phyloP scores from a whole-genome alignment of 768 basidiomycete species.

The Kwoniella dendrophila region DNA sequence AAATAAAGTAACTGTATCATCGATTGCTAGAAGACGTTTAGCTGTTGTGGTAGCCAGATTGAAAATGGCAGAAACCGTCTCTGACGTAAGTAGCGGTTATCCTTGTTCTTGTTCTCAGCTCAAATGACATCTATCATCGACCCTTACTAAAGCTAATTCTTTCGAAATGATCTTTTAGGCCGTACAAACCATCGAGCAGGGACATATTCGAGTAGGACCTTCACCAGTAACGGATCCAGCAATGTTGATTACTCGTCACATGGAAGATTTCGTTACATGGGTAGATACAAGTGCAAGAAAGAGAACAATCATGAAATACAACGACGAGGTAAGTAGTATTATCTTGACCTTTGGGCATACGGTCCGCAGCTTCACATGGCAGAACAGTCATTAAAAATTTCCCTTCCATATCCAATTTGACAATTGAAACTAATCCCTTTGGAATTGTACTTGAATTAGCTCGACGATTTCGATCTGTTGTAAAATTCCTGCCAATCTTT shows the following conservation, averaged over 20 bases:
- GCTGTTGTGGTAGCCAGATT: slow-evolving; percentile 88
- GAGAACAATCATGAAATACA: slow-evolving; percentile 92
- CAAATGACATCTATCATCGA: background rate
- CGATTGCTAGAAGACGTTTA: slow-evolving; percentile 86
- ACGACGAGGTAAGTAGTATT: slow-evolving; percentile 73
- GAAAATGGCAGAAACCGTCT: slow-evolving; percentile 95
- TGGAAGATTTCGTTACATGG: slow-evolving; percentile 99
- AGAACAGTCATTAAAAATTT: no score
- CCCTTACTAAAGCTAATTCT: background rate
- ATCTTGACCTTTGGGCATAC: no score
- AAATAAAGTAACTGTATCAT: slow-evolving; percentile 89
- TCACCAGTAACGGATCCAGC: slow-evolving; percentile 96
- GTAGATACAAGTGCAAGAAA: slow-evolving; percentile 96
- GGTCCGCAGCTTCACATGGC: no score
- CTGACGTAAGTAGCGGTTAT: slow-evolving; percentile 67
- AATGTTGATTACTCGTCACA: slow-evolving; percentile 91
- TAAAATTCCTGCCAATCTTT: slow-evolving; percentile 55
- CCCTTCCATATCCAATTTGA: no score
- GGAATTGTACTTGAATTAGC: slow-evolving; percentile 59
- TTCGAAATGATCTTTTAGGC: slow-evolving; percentile 60
- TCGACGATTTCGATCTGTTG: slow-evolving; percentile 91
- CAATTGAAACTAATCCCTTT: no score
- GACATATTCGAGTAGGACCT: slow-evolving; percentile 94
- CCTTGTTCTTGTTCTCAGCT: background rate
- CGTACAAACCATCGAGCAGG: slow-evolving; percentile 95